Base-by-base conservation (phyloP, 192 early-diverging fungal species). In the Chytriomyces sp. region DNA sequence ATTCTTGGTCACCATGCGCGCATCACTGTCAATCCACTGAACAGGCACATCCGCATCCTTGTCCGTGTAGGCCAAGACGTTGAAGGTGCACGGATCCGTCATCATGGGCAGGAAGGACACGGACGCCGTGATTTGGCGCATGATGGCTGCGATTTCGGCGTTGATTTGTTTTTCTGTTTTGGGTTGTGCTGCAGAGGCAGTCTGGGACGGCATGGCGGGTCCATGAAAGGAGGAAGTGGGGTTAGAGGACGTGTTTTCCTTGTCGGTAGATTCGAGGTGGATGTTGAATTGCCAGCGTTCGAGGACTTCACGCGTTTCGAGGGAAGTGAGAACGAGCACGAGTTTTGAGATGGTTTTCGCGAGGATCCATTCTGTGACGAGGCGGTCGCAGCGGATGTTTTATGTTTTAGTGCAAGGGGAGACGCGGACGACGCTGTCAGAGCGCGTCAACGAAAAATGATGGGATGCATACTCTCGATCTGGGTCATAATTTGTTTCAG, bases 261-360 rank as follows among this genome's bases (percentile, higher is more conserved):
- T 14, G 26, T 28, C 32, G 19, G 41, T 25, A 25, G 41, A 78
- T 26, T 87, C 84, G n/a, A 92, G 72, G 31, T 91, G 82, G 38
- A 96, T 85, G 80, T 96, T 92, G 78, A 98, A 98, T 70, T 96
- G 92, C 96, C 95, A 97, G 49, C 94, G 88, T 78, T 97, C 95
- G 3, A 96, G 59, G 8, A 91, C 90, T 65, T 95, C 89, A 2
- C 90, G 80, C 1, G 91, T 92, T 28, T 94, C 92, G 55, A 88
- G 87, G n/a, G 90, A 89, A 61, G 91, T 91, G 36, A 98, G 90
- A 0, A 91, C 93, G 56, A 98, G 74, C 6, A 98, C 93, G 37
- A 98, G 79, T 61, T 91, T 94, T 70, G 84, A 89, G 36, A 97
- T 90, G 53, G 88, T 86, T 39, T 88, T 86, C 2, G 82, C 82